phyloP scores from a whole-genome alignment of 2,329 filamentous ascomycete species.

The Achaetomium macrosporum region DNA sequence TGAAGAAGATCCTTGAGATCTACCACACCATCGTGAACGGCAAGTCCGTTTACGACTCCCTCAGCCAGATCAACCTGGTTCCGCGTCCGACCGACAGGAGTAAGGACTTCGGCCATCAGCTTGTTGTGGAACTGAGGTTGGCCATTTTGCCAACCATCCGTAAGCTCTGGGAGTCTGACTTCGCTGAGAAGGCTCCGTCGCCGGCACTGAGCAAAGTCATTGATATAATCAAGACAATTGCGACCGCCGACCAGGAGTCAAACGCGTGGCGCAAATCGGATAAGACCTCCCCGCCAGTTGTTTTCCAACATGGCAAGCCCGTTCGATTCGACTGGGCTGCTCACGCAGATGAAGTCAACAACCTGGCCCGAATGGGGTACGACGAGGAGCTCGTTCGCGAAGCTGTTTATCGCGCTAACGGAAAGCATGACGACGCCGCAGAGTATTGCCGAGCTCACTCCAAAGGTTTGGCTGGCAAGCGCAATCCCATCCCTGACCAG shows the following conservation, averaged over 20 bases:
- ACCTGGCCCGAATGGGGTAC: slow-evolving; percentile 38
- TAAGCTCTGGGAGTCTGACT: slow-evolving; percentile 76
- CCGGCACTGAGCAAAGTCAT: slow-evolving; percentile 73
- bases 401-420: slow-evolving; percentile 76
- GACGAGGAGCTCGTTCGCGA: slow-evolving; percentile 64
- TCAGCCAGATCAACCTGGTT: slow-evolving; percentile 46
- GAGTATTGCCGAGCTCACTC: slow-evolving; percentile 70
- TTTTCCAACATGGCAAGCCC: slow-evolving; percentile 42
- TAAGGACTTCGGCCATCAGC: slow-evolving; percentile 50
- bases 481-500: slow-evolving; percentile 60
- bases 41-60: slow-evolving; percentile 75
- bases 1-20: slow-evolving; percentile 80
- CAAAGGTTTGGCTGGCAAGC: slow-evolving; percentile 50
- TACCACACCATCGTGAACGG: slow-evolving; percentile 70
- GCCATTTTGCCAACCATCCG: slow-evolving; percentile 70
- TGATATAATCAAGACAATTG: slow-evolving; percentile 73
- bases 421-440: slow-evolving; percentile 50
- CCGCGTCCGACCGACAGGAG: slow-evolving; percentile 37
- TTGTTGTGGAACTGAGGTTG: slow-evolving; percentile 80
- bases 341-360: slow-evolving; percentile 29
- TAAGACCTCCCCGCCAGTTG: slow-evolving; percentile 34
- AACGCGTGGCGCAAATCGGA: slow-evolving; percentile 58
- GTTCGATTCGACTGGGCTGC: slow-evolving; percentile 44
- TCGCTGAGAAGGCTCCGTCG: slow-evolving; percentile 74
- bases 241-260: slow-evolving; percentile 70